Evolutionary conservation across 2,329 filamentous ascomycete genomes (phyloP).

Genomic region (Annulohypoxylon truncatum): DNA sequence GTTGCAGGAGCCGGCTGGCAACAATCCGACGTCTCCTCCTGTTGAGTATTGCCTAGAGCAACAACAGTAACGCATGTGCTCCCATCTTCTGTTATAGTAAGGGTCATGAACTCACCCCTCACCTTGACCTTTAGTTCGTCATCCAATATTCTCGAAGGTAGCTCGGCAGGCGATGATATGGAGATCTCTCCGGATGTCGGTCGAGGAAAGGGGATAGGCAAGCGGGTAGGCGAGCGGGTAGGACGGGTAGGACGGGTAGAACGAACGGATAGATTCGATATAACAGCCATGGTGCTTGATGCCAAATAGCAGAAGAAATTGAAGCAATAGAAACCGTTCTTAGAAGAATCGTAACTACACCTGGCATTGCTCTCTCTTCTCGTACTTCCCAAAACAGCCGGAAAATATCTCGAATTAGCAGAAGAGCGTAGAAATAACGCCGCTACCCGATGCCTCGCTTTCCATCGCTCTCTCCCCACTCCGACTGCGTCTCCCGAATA

Average conservation of each 20-base stretch:
- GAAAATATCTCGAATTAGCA: not conserved
- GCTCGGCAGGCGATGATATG: not conserved
- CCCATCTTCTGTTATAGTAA: conserved; percentile 17
- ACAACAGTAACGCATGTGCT: conserved; percentile 15
- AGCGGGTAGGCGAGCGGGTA: not conserved
- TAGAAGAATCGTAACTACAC: not conserved
- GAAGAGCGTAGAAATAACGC: not conserved
- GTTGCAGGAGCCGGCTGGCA: not conserved
- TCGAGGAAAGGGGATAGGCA: not conserved
- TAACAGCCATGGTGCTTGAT: conserved; percentile 10
- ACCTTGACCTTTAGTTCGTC: conserved; percentile 3
- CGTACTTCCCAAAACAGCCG: not conserved
- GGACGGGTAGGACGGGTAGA: not conserved
- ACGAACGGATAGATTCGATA: not conserved
- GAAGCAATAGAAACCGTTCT: not conserved
- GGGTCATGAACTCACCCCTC: conserved; percentile 15
- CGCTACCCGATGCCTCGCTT: not conserved
- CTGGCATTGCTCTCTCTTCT: not conserved
- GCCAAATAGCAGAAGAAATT: not conserved
- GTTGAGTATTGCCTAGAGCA: conserved; percentile 6
- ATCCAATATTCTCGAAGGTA: not conserved
- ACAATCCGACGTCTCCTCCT: not conserved
- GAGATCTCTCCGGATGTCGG: conserved; percentile 3
- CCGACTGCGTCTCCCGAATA: conserved; percentile 1
- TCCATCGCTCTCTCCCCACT: not conserved